phyloP scores from a whole-genome alignment of 2,329 filamentous ascomycete species.

The Hymenoscyphus fructigenus region DNA sequence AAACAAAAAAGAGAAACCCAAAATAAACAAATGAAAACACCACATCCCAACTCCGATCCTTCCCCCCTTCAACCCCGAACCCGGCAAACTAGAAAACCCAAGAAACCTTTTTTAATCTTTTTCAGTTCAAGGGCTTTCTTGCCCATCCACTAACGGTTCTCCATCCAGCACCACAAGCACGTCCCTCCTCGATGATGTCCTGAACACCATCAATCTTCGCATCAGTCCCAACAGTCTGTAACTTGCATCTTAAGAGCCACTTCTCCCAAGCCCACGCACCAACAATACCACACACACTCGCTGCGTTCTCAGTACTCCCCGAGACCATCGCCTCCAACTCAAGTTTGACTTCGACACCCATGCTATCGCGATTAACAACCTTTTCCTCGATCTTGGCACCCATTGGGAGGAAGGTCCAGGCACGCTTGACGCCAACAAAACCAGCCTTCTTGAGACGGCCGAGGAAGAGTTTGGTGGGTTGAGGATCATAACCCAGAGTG shows the following conservation, averaged over 20 bases:
- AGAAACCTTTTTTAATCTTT: not conserved
- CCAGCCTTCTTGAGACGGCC: conserved; percentile 70
- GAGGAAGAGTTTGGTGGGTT: conserved; percentile 79
- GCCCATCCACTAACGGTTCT: conserved; percentile 63
- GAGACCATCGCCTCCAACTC: conserved; percentile 61
- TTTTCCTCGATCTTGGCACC: conserved; percentile 52
- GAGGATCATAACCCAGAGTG: conserved; percentile 85
- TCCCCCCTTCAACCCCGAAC: not conserved
- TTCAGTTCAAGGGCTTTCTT: conserved; percentile 51
- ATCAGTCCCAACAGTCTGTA: conserved; percentile 76
- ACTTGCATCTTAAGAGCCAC: conserved; percentile 86
- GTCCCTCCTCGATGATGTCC: conserved; percentile 62
- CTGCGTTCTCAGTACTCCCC: conserved; percentile 71
- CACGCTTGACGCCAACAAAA: conserved; percentile 77
- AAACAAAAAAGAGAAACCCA: not conserved
- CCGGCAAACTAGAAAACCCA: not conserved
- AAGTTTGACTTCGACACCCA: conserved; percentile 46
- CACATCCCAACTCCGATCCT: not conserved
- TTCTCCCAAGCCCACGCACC: conserved; percentile 94
- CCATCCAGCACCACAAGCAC: conserved; percentile 57
- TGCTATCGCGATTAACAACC: conserved; percentile 40
- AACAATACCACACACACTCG: conserved; percentile 75
- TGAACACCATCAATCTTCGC: conserved; percentile 61
- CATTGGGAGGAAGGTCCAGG: conserved; percentile 88
- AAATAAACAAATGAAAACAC: not conserved